A percentile compares a stretch with the other conserved stretches of the same genome.
phyloP scores from a whole-genome alignment of 768 basidiomycete genomes.

The Auricularia sp. region DNA sequence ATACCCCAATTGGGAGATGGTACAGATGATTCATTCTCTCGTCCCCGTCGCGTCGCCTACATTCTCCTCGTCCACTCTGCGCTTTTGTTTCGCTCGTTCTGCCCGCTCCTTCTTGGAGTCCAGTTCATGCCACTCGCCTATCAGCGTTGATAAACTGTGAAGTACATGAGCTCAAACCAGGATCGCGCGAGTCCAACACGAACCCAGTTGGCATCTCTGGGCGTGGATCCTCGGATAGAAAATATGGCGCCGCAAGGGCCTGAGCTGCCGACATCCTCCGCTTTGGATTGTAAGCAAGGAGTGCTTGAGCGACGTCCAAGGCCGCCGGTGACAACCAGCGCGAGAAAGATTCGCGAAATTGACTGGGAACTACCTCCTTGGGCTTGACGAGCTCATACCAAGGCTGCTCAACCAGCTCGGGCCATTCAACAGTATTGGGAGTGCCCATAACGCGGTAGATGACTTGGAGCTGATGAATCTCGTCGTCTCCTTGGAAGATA shows the following conservation, averaged over 20 bases:
- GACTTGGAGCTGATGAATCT: slow-evolving; percentile 92
- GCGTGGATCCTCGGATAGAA: slow-evolving; percentile 65
- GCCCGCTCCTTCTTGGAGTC: slow-evolving; percentile 84
- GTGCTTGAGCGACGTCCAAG: slow-evolving; percentile 73
- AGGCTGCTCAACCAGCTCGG: slow-evolving; percentile 69
- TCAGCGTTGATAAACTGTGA: slow-evolving; percentile 59
- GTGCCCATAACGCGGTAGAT: slow-evolving; percentile 89
- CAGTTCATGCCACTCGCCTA: slow-evolving; percentile 97
- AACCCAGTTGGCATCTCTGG: slow-evolving; percentile 72
- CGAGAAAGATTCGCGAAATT: slow-evolving; percentile 47
- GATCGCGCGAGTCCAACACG: slow-evolving; percentile 20
- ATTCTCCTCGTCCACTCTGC: slow-evolving; percentile 12
- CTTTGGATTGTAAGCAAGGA: slow-evolving; percentile 73
- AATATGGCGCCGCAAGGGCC: slow-evolving; percentile 78
- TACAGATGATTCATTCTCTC: not conserved
- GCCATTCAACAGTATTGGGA: slow-evolving; percentile 75
- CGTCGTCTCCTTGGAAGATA: slow-evolving; percentile 95
- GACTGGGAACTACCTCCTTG: slow-evolving; percentile 58
- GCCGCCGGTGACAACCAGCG: slow-evolving; percentile 84
- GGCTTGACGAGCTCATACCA: slow-evolving; percentile 99
- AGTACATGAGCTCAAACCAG: not conserved
- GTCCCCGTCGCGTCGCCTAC: slow-evolving; percentile 1
- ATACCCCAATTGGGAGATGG: not conserved
- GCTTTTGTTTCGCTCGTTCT: slow-evolving; percentile 47
- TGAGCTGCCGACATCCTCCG: slow-evolving; percentile 67